Base-by-base conservation (phyloP, 257 asterid genomes). In the Osmanthus fragrans region DNA sequence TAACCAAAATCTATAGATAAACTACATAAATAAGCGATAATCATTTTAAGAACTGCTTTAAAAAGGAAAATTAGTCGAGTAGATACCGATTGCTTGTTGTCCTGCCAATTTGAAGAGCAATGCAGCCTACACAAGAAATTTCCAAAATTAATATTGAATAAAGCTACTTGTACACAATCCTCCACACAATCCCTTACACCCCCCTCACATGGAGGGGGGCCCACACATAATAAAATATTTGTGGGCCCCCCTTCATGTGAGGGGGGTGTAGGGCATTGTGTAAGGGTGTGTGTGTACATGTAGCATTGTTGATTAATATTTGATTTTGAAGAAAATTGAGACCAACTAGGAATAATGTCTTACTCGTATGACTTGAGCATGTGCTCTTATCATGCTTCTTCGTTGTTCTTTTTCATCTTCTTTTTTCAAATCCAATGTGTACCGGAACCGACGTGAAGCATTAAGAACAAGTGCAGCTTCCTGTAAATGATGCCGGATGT, bases 351-450 rank as follows among this genome's bases (percentile, higher is more conserved):
- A 42, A 45, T 66, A 65, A 66, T 66, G 77, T 63, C 69, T 86
- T 90, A 91, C 97, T 88, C 99, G 78, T 74, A 94, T 89, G 88
- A 94, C 99, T 92, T 94, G 97, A 76, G 99, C 97, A 80, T 94
- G 99, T 56, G 97, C 97, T 85, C 97, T 86, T 75, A 94, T 91
- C 95, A 87, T 87, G 77, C 97, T 68, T 47, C 92, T 85, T 69
- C 96, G 84, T 71, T 84, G 87, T 75, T 94, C 97, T 76, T 88
- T 87, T 73, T 88, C 94, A 66, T 91, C 94, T 42, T 86, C 94
- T 80, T 89, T 92, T 77, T 75, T 87, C 86, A 94, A 85, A 90
- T 94, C 99, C 77, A 94, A 74, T 4, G 99, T 94, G 77, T 94
- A 91, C 76, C 97, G 93, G 79, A 94, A 94, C 21, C 99, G 90